Base-by-base conservation (phyloP, 2,329 filamentous ascomycete species). In the Coniella vitis region DNA sequence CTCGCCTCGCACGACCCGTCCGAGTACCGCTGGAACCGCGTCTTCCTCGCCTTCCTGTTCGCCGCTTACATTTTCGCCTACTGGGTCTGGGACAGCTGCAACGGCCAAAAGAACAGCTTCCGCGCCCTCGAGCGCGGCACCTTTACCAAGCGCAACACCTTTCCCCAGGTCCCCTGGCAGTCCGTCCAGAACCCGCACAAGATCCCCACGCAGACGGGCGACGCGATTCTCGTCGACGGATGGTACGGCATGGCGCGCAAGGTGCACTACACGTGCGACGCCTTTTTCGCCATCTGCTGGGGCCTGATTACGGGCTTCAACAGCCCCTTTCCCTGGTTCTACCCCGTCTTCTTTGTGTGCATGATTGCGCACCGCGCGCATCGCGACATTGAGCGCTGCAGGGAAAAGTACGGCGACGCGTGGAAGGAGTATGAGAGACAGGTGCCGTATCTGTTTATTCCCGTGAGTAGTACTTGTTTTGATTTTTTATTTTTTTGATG, bases 321-420 rank as follows among this genome's bases (percentile, higher is more conserved):
- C 38, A 88, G 83, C 61, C 87, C 87, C 0, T 90, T 91, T 69
- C 88, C 88, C 1, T 94, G 88, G 87, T 93, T 94, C 68, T 91
- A 94, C 63, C 85, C 87, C 0, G 66, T 86, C 32, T 94, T 94
- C 72, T 94, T 94, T 64, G 72, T 74, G 16, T 68, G 69, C 57
- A 91, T 91, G 87, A 91, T 93, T 60, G 73, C 81, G 9, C 88
- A 94, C 65, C 84, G 88, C 51, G 84, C 87, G 4, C 71, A 72
- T 56, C 76, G 88, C 52, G 88, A 94, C 62, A 87, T 90, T 52
- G 74, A 85, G 63, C 75, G 83, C 55, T 94, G 88, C 68, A 76
- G 79, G 48, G 73, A 73, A 58, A 90, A 87, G 73, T 94, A 94
- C 66, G 87, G 87, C 19, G 83, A 88, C 56, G 82, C 85, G 12